Percentiles rank a stretch among this genome's conserved stretches.
Evolutionary conservation across 2,329 filamentous ascomycete genomes (phyloP).

Genomic region (Meredithiella fracta): DNA sequence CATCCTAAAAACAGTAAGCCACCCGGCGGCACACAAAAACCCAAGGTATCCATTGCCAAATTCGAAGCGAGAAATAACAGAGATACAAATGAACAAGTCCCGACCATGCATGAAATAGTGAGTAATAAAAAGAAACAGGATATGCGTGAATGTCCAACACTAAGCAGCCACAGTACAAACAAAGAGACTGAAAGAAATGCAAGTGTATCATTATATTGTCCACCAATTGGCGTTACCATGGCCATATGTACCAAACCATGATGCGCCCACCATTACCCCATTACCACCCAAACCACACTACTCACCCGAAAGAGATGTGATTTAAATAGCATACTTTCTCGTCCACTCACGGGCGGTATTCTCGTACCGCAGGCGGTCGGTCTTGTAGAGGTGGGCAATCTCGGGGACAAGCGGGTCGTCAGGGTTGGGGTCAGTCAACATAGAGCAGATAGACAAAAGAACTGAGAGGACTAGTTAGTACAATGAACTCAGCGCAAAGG

Average conservation of each 20-base stretch:
- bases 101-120: neutral
- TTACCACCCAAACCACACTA: conserved; percentile 6
- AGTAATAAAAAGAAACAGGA: neutral
- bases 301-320: conserved; percentile 5
- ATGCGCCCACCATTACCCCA: conserved; percentile 10
- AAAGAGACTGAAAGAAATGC: conserved; percentile 7
- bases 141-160: conserved; percentile 5
- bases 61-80: neutral
- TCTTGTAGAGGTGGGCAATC: conserved; percentile 99
- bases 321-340: conserved; percentile 89
- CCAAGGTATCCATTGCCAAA: neutral
- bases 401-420: conserved; percentile 97
- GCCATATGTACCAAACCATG: neutral
- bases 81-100: neutral
- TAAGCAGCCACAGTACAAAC: neutral
- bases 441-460: conserved; percentile 95
- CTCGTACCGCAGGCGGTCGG: conserved; percentile 88
- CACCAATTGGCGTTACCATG: neutral
- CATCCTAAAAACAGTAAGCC: neutral
- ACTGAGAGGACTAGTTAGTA: conserved; percentile 37
- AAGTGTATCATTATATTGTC: conserved; percentile 8
- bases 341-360: conserved; percentile 96
- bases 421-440: conserved; percentile 98
- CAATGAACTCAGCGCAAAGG: neutral
- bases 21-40: neutral